Percentiles rank a stretch among this genome's conserved stretches.
These are phyloP conservation scores for Penicillium diatomitis DNA, from an alignment of 495 filamentous ascomycete species.

Conservation along the genomic window DNA sequence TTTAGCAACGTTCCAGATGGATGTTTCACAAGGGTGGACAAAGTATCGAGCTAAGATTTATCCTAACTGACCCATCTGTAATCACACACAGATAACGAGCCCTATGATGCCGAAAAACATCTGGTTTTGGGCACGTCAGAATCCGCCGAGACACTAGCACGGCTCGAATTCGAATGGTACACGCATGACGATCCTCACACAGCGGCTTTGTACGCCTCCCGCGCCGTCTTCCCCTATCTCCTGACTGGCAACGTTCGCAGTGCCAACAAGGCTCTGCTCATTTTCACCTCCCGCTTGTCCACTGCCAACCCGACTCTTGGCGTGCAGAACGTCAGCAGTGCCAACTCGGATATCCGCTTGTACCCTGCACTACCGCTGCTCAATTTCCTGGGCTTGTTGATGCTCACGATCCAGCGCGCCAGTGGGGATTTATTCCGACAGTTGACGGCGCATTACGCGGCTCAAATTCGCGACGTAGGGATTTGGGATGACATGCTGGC, in stretches of 20 bases:
- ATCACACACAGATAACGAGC: constrained; percentile 56
- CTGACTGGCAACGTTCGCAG: constrained; percentile 82
- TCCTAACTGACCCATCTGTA: too few species aligned
- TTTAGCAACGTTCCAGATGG: too few species aligned
- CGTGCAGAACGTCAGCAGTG: constrained; percentile 73
- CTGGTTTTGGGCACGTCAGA: constrained; percentile 83
- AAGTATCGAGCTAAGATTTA: too few species aligned
- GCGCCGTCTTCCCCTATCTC: constrained; percentile 87
- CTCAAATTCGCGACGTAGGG: constrained; percentile 62
- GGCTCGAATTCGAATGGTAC: constrained; percentile 92
- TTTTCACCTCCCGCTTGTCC: constrained; percentile 68
- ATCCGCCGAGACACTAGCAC: constrained; percentile 68
- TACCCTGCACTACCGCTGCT: constrained; percentile 80
- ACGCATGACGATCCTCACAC: constrained; percentile 78
- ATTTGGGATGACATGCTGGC: constrained; percentile 79
- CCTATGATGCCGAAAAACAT: constrained; percentile 89
- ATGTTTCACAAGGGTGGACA: too few species aligned
- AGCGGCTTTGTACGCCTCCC: constrained; percentile 78
- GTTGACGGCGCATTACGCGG: constrained; percentile 70
- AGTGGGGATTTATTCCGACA: constrained; percentile 72
- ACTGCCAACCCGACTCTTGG: constrained; percentile 58
- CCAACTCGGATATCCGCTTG: constrained; percentile 64
- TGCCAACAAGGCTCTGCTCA: constrained; percentile 68
- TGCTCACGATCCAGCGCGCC: constrained; percentile 76
- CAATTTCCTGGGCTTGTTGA: constrained; percentile 80